Conservation (phyloP, 2,329 filamentous ascomycete species). For the Elsinoe arachidis region DNA sequence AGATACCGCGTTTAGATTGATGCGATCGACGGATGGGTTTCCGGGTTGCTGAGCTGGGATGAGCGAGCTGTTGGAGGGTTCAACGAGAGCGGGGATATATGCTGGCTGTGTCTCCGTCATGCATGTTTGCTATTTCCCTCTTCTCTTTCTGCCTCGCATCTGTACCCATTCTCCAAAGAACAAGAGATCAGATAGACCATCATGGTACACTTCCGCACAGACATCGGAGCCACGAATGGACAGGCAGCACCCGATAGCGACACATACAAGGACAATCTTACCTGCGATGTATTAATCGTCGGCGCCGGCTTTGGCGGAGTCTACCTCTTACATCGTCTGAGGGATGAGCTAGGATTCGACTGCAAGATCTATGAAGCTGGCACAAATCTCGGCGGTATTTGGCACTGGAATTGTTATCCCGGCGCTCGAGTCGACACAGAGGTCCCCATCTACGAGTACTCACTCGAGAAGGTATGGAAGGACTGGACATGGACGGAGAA, state of each 20-base stretch:
- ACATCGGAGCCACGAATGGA: conserved; percentile 18
- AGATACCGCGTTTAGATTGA: neutral
- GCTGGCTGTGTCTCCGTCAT: neutral
- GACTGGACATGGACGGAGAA: conserved; percentile 46
- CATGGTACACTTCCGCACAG: conserved; percentile 20
- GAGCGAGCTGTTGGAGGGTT: neutral
- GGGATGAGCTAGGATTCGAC: conserved; percentile 25
- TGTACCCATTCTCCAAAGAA: neutral
- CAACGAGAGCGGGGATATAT: conserved; percentile 4
- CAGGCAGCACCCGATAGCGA: conserved; percentile 3
- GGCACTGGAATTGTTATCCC: conserved; percentile 33
- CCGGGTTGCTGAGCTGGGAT: conserved; percentile 4
- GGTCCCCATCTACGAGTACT: conserved; percentile 41
- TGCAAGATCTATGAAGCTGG: conserved; percentile 31
- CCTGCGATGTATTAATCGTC: conserved; percentile 24
- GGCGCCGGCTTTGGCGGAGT: conserved; percentile 25
- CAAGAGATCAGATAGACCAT: neutral
- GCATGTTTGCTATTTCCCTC: too few species aligned
- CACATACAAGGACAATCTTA: conserved; percentile 22
- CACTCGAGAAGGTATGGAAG: conserved; percentile 40
- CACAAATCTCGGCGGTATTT: conserved; percentile 30
- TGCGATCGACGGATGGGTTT: conserved; percentile 3
- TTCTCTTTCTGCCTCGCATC: neutral
- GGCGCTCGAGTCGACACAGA: conserved; percentile 41
- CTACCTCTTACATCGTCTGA: conserved; percentile 24